Conservation (phyloP, 2,329 filamentous ascomycete genomes). For the Colletotrichum sansevieriae region DNA sequence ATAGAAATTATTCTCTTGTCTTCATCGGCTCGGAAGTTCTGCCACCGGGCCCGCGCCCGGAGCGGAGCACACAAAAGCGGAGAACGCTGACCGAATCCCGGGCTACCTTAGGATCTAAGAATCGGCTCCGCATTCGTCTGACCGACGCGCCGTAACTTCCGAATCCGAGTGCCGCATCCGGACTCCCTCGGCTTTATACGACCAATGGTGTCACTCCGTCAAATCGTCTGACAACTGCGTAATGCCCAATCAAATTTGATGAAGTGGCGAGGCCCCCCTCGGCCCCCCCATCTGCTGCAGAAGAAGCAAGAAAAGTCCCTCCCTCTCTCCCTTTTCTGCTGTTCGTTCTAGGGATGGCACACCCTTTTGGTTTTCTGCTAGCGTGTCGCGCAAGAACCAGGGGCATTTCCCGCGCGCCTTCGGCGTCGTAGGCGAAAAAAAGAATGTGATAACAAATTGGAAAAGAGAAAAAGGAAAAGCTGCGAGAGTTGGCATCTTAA, state of each 20-base stretch:
- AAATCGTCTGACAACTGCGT: not conserved
- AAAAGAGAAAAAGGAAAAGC: not conserved
- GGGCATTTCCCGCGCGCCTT: conserved; percentile 14
- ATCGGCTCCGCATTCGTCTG: too few relatives aligned
- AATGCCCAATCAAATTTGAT: too few relatives aligned
- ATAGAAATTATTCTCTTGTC: too few relatives aligned
- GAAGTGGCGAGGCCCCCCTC: not conserved
- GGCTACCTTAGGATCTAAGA: too few relatives aligned
- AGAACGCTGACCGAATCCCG: too few relatives aligned
- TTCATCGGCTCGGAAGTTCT: too few relatives aligned
- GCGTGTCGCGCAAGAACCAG: conserved; percentile 16
- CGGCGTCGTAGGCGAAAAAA: too few relatives aligned
- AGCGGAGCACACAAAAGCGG: too few relatives aligned
- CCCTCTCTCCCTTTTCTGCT: not conserved
- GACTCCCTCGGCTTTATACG: not conserved
- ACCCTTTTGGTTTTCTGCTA: not conserved
- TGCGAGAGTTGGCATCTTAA: not conserved
- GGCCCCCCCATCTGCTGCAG: not conserved
- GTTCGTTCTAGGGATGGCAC: conserved; percentile 5
- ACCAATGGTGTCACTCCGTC: not conserved
- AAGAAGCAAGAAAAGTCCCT: too few relatives aligned
- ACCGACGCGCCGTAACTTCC: too few relatives aligned
- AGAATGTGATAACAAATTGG: not conserved
- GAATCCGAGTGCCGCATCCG: too few relatives aligned
- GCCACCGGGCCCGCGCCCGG: too few relatives aligned